Evolutionary conservation across 768 basidiomycete genomes (phyloP), one percentile per base, ranked within the genome.

Genomic region (Pilatotrama ljubarskyi): DNA sequence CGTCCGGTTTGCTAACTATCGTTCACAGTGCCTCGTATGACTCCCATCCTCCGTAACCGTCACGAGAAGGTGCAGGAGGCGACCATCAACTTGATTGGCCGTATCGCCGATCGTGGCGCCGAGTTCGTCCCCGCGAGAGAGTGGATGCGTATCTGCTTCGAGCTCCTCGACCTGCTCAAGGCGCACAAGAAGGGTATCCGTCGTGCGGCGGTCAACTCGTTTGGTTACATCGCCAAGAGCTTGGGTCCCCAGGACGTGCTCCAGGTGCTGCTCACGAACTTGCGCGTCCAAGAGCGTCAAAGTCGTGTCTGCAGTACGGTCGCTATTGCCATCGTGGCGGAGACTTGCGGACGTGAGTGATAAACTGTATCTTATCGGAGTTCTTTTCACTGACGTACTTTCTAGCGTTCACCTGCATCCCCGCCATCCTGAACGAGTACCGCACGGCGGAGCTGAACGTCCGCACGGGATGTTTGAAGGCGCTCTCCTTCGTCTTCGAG

Each of bases 131-230:
- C 97, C 15, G 96, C 97, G 10, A 86, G 97, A 69, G 97, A 99
- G 76, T 98, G 96, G 97, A 99, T 99, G 97, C 90, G 97, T 70
- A 98, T 99, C 70, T 98, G 97, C 73, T 98, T 99, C 75, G 97
- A 99, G 71, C 77, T 99, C 35, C 84, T 99, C 50, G 97, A 98
- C 70, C 81, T 99, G 24, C 83, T 98, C 68, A 98, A 98, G 73
- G 97, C 97, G 9, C 97, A 99, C 79, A 99, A 99, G 80, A 98
- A 98, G 76, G 96, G 91, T 42, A 99, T 98, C 70, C 91, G 97
- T 54, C 93, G 96, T 70, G 97, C 96, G 0, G 96, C 97, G 20
- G 97, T 98, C 77, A 98, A 99, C 79, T 97, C 96, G 1, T 99
- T 99, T 67, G 97, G 97, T 68, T 99, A 99, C 66, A 99, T 99